phyloP scores from a whole-genome alignment of 1,139 yeast genomes.

The Pichia sp. region DNA sequence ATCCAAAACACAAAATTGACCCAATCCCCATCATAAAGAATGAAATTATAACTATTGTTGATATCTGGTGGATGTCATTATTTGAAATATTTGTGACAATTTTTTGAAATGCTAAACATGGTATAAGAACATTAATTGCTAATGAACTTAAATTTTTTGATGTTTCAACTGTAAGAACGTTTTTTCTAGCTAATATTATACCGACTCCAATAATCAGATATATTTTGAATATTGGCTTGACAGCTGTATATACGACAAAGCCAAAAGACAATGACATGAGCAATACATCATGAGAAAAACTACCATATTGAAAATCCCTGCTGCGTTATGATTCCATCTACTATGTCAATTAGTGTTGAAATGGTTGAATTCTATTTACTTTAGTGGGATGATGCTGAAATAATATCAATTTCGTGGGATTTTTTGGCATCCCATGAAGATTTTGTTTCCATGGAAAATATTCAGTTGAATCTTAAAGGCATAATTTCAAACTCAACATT shows the following conservation, averaged over 20 bases:
- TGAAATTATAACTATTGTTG: conserved; percentile 64
- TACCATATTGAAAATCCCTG: no score
- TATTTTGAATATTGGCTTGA: conserved; percentile 82
- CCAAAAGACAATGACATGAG: conserved; percentile 38
- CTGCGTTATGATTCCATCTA: no score
- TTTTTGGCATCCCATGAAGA: no score
- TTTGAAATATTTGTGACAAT: conserved; percentile 64
- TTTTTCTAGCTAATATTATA: conserved; percentile 54
- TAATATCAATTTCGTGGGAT: no score
- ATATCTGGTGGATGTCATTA: conserved; percentile 66
- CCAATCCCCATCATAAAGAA: conserved; percentile 43
- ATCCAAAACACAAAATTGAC: conserved; percentile 8
- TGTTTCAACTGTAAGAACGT: conserved; percentile 69
- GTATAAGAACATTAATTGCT: conserved; percentile 66
- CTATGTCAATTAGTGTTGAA: no score
- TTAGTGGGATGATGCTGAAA: no score
- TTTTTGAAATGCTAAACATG: conserved; percentile 73
- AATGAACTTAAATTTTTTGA: conserved; percentile 67
- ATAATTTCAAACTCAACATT: no score
- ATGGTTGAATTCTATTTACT: no score
- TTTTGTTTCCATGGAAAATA: no score
- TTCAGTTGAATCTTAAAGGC: no score
- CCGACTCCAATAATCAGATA: conserved; percentile 71
- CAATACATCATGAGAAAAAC: neutral
- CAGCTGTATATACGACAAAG: conserved; percentile 66